These are phyloP conservation scores for Trichomonascus vanleenenianus DNA, from an alignment of 805 yeast species.

Conservation along the genomic window DNA sequence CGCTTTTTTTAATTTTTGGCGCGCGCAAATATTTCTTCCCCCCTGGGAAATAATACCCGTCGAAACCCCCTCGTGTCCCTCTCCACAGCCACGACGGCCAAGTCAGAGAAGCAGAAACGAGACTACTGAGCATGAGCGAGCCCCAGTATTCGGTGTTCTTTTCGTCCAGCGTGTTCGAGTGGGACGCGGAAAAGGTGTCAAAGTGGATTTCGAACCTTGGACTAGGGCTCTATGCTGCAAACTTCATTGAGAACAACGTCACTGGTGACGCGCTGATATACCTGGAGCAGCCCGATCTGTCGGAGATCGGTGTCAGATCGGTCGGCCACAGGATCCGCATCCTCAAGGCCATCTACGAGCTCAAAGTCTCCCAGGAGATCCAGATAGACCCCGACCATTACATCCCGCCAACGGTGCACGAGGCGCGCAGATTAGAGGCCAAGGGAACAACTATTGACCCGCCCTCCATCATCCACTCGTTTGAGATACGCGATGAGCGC, in stretches of 20 bases:
- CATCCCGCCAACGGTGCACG: slow-evolving; percentile 28
- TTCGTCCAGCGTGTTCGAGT: slow-evolving; percentile 15
- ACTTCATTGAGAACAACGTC: slow-evolving; percentile 51
- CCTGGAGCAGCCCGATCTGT: slow-evolving; percentile 60
- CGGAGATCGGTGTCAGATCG: slow-evolving; percentile 57
- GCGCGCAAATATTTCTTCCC: too few relatives aligned
- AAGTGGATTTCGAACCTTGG: slow-evolving; percentile 18
- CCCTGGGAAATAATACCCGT: too few relatives aligned
- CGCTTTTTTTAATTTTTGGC: too few relatives aligned
- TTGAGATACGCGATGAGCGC: slow-evolving; percentile 26
- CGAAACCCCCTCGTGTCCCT: too few relatives aligned
- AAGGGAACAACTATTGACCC: slow-evolving; percentile 11
- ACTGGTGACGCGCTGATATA: slow-evolving; percentile 68
- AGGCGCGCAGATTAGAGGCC: slow-evolving; percentile 19
- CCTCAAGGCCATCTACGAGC: slow-evolving; percentile 50
- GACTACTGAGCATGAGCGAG: too few relatives aligned
- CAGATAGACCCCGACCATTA: slow-evolving; percentile 20
- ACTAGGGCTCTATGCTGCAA: slow-evolving; percentile 16
- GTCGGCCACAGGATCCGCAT: slow-evolving; percentile 51
- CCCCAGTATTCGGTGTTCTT: not conserved
- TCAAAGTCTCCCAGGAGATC: slow-evolving; percentile 29
- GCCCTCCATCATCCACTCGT: slow-evolving; percentile 10
- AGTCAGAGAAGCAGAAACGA: too few relatives aligned
- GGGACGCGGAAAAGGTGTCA: slow-evolving; percentile 18
- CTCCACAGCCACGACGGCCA: too few relatives aligned